Evolutionary conservation across 169 alveolate species (phyloP), one percentile per base, ranked within the genome.

Genomic region (Plasmodium reichenowi): DNA sequence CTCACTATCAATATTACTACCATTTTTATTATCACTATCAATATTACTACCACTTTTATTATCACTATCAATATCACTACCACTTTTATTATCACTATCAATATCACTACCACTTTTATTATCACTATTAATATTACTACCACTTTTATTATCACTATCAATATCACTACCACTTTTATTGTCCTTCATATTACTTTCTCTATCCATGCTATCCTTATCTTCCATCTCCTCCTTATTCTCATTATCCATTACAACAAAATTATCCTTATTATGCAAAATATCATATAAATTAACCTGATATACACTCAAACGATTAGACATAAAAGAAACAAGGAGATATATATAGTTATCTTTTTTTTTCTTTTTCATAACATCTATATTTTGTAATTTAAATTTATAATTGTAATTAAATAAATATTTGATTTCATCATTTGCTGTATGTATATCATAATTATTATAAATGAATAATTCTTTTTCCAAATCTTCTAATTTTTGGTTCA

Each of bases 271-370:
- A 62, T 85, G 72, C 60, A 91, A 89, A 29, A 60, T 59, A 45
- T 92, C 96, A 17, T 92, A 68, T 64, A 90, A 62, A 62, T 93
- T 93, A 70, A 93, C 54, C 67, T 88, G 63, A 71, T 80, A 90
- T 24, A 91, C 72, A 20, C 89, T 52, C 88, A 89, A 63, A 17
- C 93, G 91, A 43, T 93, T 93, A 45, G 88, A 17, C 3, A 48
- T 45, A 52, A 32, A 75, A 6, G 90, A 54, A 4, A 54, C 78
- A 1, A 86, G 60, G 6, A 86, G 52, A 67, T 60, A 72, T 54
- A 60, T 43, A 48, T n/a, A 72, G 43, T 22, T 48, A 54, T 86
- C 92, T 43, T 45, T 71, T 67, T 86, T 72, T 26, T 75, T 64
- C 32, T 74, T 86, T 38, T 74, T 73, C 24, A 59, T 60, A 24